A percentile compares a stretch with the other conserved stretches of the same genome.
Conservation (phyloP, 75 land plant species). For the Picea sitchensis region DNA sequence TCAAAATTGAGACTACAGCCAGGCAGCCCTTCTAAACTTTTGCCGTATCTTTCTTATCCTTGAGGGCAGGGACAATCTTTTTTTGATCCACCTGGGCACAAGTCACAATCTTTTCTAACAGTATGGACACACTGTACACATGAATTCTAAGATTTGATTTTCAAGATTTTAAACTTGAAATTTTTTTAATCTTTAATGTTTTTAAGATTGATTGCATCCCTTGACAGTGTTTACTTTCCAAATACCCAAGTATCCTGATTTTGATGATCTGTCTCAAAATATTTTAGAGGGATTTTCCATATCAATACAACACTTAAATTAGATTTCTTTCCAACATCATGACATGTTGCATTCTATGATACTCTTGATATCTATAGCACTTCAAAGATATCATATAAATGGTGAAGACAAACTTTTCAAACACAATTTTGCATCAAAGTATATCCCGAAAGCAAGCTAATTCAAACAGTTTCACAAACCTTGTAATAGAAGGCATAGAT, state of each 20-base stretch:
- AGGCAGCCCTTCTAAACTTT: too few species aligned
- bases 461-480: slow-evolving; percentile 24
- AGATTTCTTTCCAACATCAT: neutral
- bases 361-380: neutral
- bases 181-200: neutral
- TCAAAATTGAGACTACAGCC: too few species aligned
- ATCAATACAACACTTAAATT: neutral
- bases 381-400: neutral
- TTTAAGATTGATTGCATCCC: too few species aligned
- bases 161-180: neutral
- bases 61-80: too few species aligned
- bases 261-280: neutral
- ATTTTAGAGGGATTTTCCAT: neutral
- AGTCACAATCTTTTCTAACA: too few species aligned
- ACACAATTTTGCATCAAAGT: neutral
- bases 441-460: slow-evolving; percentile 6
- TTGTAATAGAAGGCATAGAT: slow-evolving; percentile 96
- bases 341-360: neutral
- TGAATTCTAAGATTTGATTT: neutral
- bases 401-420: neutral
- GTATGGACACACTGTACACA: too few species aligned
- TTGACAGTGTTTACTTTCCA: neutral
- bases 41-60: too few species aligned
- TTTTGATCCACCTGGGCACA: too few species aligned
- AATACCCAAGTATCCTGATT: neutral